phyloP scores from a whole-genome alignment of 2,329 filamentous ascomycete genomes.

The Diaporthe velutina region DNA sequence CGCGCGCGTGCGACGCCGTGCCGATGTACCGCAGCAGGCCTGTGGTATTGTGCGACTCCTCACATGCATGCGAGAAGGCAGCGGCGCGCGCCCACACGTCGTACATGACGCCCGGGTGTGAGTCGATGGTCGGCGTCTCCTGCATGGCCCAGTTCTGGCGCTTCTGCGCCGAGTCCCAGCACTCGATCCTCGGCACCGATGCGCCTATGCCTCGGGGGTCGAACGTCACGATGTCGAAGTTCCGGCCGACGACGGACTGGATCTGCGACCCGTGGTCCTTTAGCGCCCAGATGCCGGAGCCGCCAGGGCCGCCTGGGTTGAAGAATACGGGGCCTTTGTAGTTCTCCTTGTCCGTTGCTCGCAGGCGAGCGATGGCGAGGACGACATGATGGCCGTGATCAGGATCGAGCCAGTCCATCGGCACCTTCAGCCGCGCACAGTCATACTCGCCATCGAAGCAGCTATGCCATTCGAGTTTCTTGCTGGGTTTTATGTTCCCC shows the following conservation, averaged over 20 bases:
- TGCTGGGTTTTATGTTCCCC: conserved; percentile 47
- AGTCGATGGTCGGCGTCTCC: conserved; percentile 59
- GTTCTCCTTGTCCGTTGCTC: conserved; percentile 45
- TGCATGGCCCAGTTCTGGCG: conserved; percentile 58
- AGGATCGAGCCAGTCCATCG: conserved; percentile 56
- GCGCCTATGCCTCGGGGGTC: conserved; percentile 66
- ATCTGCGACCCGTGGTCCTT: conserved; percentile 49
- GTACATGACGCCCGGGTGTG: conserved; percentile 59
- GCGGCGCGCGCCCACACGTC: conserved; percentile 58
- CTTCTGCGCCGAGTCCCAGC: conserved; percentile 60
- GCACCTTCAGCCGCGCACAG: conserved; percentile 54
- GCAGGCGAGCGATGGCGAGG: conserved; percentile 54
- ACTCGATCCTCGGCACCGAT: conserved; percentile 64
- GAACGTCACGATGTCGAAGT: conserved; percentile 64
- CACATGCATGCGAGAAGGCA: conserved; percentile 59
- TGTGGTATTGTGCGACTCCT: conserved; percentile 51
- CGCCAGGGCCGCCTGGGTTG: conserved; percentile 62
- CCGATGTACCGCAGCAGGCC: conserved; percentile 56
- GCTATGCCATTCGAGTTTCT: conserved; percentile 49
- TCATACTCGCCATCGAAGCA: conserved; percentile 52
- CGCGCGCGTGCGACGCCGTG: conserved; percentile 59
- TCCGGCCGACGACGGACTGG: conserved; percentile 61
- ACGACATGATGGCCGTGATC: conserved; percentile 50
- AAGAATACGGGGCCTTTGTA: conserved; percentile 54
- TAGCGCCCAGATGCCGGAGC: conserved; percentile 56